These are phyloP conservation scores for Cyphellophora europaea DNA, from an alignment of 2,329 filamentous ascomycete species.

Conservation along the genomic window DNA sequence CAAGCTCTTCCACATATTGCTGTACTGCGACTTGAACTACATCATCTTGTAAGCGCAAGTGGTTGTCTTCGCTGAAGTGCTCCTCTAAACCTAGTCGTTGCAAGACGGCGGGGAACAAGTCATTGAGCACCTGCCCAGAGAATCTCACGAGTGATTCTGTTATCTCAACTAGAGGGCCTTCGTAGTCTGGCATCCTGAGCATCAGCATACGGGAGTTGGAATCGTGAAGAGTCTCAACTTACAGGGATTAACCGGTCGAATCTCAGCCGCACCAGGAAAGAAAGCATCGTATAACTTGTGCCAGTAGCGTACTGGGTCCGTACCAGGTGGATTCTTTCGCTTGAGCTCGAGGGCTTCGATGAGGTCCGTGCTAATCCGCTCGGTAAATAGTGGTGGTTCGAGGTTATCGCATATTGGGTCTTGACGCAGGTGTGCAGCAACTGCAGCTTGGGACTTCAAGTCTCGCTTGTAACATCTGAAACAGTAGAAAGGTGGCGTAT, in stretches of 20 bases:
- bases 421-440: background rate
- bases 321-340: background rate
- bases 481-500: background rate
- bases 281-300: conserved; percentile 1
- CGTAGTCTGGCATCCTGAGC: too few relatives aligned
- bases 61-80: too few relatives aligned
- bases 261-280: background rate
- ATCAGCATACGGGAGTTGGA: too few relatives aligned
- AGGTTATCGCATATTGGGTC: background rate
- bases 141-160: too few relatives aligned
- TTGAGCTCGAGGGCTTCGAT: conserved; percentile 3
- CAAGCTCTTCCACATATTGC: too few relatives aligned
- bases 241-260: background rate
- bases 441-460: background rate
- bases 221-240: too few relatives aligned
- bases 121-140: too few relatives aligned
- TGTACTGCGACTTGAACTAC: too few relatives aligned
- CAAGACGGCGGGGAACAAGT: too few relatives aligned
- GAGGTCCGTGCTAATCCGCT: background rate
- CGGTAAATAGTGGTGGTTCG: background rate
- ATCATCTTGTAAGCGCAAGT: too few relatives aligned
- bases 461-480: background rate
- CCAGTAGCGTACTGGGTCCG: background rate
- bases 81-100: too few relatives aligned
- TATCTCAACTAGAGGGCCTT: too few relatives aligned